Evolutionary conservation across 257 asterid species (phyloP).

Genomic region (Anisodus tanguticus): DNA sequence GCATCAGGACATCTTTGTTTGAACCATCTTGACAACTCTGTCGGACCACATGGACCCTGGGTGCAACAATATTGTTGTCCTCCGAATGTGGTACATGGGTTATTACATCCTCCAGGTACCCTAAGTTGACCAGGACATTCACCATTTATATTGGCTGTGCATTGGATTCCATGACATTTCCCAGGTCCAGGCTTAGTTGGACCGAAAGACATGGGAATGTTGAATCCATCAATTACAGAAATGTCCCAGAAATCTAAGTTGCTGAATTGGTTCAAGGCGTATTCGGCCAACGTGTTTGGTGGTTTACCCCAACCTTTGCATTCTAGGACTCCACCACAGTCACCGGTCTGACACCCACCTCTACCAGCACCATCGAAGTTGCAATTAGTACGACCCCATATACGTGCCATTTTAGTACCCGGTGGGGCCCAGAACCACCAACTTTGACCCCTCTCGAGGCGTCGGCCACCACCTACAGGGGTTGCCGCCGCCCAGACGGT

Average conservation of each 20-base stretch:
- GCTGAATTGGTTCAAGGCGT: conserved; percentile 21
- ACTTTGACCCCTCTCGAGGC: conserved; percentile 41
- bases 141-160: conserved; percentile 48
- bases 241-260: conserved; percentile 58
- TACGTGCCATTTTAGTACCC: conserved; percentile 40
- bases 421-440: conserved; percentile 43
- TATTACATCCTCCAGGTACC: conserved; percentile 54
- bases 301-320: conserved; percentile 52
- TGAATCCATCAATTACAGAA: conserved; percentile 61
- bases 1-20: conserved; percentile 59
- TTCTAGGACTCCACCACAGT: conserved; percentile 54
- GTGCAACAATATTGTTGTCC: conserved; percentile 49
- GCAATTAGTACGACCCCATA: conserved; percentile 78
- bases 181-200: conserved; percentile 46
- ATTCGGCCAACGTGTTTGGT: conserved; percentile 55
- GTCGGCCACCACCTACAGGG: conserved; percentile 34
- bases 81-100: conserved; percentile 51
- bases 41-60: conserved; percentile 43
- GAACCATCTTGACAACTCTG: conserved; percentile 46
- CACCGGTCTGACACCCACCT: conserved; percentile 67
- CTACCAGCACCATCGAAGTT: conserved; percentile 53
- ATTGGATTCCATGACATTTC: conserved; percentile 45
- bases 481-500: conserved; percentile 47
- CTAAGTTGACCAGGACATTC: conserved; percentile 50
- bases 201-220: conserved; percentile 57